Evolutionary conservation across 73 alveolate species (phyloP).

Genomic region (Paraurostyla sp.): DNA sequence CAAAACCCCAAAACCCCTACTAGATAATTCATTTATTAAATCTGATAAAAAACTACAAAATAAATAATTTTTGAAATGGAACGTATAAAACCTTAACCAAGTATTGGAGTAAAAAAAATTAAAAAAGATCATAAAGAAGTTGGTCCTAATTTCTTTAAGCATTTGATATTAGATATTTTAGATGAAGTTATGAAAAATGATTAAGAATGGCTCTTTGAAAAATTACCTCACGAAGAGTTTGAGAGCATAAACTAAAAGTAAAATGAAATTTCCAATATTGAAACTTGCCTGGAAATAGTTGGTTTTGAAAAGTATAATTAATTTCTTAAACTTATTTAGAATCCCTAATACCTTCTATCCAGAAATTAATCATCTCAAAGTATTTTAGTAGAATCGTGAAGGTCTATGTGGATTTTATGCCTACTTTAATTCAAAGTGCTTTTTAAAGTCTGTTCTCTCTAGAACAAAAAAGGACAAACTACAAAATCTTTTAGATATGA

Average conservation of each 20-base stretch:
- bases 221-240: background rate
- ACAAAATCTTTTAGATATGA: background rate
- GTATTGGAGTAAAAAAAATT: background rate
- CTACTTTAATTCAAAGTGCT: constrained; percentile 46
- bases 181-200: background rate
- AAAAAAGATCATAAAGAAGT: background rate
- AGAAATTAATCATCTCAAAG: background rate
- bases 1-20: too few relatives aligned
- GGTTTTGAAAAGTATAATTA: background rate
- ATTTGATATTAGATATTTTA: background rate
- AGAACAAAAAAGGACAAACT: background rate
- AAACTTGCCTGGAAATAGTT: background rate
- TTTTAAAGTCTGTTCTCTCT: constrained; percentile 9
- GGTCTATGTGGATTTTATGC: constrained; percentile 55
- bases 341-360: background rate
- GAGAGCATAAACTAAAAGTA: background rate
- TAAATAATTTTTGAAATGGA: background rate
- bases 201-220: background rate
- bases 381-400: background rate
- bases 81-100: background rate
- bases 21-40: too few relatives aligned
- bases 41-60: background rate
- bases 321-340: constrained; percentile 2
- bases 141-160: background rate
- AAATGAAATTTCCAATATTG: background rate